Base-by-base conservation (phyloP, 106 monocot genomes). In the Platanthera zijinensis region DNA sequence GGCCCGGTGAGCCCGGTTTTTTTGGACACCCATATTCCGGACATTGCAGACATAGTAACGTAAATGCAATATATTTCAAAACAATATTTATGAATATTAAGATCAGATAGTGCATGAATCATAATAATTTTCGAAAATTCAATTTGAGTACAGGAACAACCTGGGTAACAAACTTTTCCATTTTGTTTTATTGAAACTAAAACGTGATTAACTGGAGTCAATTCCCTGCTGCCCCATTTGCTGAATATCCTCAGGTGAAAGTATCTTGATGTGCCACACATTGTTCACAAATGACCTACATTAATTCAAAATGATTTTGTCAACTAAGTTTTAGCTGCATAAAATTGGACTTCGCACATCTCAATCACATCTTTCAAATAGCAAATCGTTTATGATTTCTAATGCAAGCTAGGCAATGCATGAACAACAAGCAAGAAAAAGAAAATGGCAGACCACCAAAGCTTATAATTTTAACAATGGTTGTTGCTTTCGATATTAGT, bases 211-310 rank as follows among this genome's bases (percentile, higher is more conserved):
- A 48, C 51, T 47, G 52, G 76, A 75, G 57, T 83, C 59, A 59
- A 50, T 52, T 21, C 82, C 82, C 63, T 14, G 84, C 83, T 90
- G 92, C 19, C 93, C 93, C 93, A 92, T 87, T 75, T 87, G 84
- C 70, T 89, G 89, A 77, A 96, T 85, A 80, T 96, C 96, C 45
- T 92, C 92, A 5, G 93, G 93, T 73, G 96, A 96, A 83, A 96
- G 92, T 90, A 96, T 96, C 80, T 96, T 93, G 72, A 96, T 96
- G 73, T 87, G 90, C 96, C 96, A 93, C 22, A 96, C 96, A 78
- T 85, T 96, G 63, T 96, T 92, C 81, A 96, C 93, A 80, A 96
- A 96, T 28, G 88, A 81, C 74, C 96, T 96, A 84, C 82, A 90
- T 67, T 67, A 46, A 74, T 4, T 51, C 30, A 5, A 25, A 53